A percentile compares a stretch with the other conserved stretches of the same genome.
Conservation (phyloP, 352 stramenopile species). For the Phytophthora pseudosyringae region DNA sequence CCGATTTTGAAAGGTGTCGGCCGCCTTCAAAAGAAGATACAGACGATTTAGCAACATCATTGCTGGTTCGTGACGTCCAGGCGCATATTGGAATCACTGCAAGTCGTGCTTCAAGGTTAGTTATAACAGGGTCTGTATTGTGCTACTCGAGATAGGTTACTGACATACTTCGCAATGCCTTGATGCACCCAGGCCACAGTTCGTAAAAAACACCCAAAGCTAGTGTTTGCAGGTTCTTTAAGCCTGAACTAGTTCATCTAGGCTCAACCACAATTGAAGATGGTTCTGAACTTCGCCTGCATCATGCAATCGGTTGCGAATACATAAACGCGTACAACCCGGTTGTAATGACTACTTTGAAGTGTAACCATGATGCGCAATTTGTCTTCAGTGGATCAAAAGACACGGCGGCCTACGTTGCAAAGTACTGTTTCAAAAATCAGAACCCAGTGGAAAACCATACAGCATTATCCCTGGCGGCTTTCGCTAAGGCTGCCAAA, state of each 20-base stretch:
- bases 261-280: not conserved
- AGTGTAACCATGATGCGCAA: conserved; percentile 39
- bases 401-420: conserved; percentile 31
- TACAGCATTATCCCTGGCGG: conserved; percentile 10
- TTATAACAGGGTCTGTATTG: not conserved
- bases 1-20: no score
- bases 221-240: conserved; percentile 31
- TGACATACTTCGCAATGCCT: not conserved
- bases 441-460: conserved; percentile 39
- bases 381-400: conserved; percentile 24
- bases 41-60: no score
- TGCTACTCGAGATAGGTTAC: no score
- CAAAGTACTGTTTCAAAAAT: conserved; percentile 39
- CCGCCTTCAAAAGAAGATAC: no score
- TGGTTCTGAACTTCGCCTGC: not conserved
- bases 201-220: conserved; percentile 18
- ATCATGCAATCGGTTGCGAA: conserved; percentile 24
- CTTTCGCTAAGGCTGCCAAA: conserved; percentile 15
- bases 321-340: conserved; percentile 43
- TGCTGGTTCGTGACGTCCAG: no score
- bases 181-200: conserved; percentile 11
- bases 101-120: conserved; percentile 30
- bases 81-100: conserved; percentile 22
- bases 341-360: conserved; percentile 15
- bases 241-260: conserved; percentile 11